Conservation (phyloP, 75 land plant species). For the Pinus taeda region DNA sequence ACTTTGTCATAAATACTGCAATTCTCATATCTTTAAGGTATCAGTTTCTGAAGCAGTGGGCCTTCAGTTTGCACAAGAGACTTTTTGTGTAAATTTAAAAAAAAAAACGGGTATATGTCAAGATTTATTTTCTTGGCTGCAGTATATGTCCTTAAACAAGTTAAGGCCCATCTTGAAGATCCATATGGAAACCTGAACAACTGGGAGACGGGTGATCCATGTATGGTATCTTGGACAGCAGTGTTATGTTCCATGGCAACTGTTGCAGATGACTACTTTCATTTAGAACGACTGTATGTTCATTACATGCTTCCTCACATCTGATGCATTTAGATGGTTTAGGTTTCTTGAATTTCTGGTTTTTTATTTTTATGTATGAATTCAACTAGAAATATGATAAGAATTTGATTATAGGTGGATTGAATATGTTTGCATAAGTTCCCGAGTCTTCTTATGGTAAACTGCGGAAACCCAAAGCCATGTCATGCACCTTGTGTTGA, state of each 20-base stretch:
- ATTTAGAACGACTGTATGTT: slow-evolving; percentile 56
- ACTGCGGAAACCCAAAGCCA: too few species aligned
- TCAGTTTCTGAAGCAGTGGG: neutral
- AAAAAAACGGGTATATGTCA: neutral
- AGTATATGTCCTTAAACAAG: slow-evolving; percentile 40
- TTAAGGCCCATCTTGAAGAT: slow-evolving; percentile 34
- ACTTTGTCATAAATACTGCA: neutral
- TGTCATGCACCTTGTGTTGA: too few species aligned
- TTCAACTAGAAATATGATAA: neutral
- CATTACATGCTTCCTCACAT: neutral
- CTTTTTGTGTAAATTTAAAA: neutral
- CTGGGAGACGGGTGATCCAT: slow-evolving; percentile 64
- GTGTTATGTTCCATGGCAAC: slow-evolving; percentile 22
- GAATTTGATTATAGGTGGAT: too few species aligned
- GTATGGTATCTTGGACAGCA: slow-evolving; percentile 56
- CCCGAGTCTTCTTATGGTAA: too few species aligned
- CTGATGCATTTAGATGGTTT: neutral
- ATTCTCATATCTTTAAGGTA: neutral
- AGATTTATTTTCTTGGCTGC: slow-evolving; percentile 16
- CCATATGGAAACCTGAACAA: slow-evolving; percentile 27
- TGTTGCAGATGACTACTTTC: slow-evolving; percentile 39
- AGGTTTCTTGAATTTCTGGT: neutral
- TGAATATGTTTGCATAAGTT: too few species aligned
- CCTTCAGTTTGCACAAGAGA: neutral
- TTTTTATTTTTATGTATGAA: neutral